Evolutionary conservation across 805 yeast genomes (phyloP), one percentile per base, ranked within the genome.

Genomic region (Candida yuanshanica): DNA sequence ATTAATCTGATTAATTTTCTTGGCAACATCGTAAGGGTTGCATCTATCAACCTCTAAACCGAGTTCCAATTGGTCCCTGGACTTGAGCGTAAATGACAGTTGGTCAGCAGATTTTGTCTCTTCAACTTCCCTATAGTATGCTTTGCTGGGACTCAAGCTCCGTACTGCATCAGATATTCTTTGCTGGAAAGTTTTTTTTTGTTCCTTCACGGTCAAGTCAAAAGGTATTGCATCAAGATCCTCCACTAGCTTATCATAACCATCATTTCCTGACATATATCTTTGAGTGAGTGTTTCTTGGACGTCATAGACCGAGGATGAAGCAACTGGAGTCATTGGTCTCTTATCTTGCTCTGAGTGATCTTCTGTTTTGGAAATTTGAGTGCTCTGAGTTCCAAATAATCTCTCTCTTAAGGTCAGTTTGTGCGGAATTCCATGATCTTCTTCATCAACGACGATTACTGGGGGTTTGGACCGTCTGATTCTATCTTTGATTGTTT

Each of bases 151-250:
- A 42, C 56, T 51, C 39, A 46, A 47, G 1, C 47, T 31, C 11
- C 42, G 48, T 10, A 51, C 32, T 12, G 37, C 37, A 23, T 45
- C 47, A 10, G 42, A 20, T 4, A 54, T 13, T 16, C 32, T 40
- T 16, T 35, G 17, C 11, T 48, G 38, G 5, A 51, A 9, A 2
- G 38, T n/a, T 7, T 46, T 36, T 5, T 23, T 6, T 4, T 46
- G 47, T 22, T 47, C 48, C 12, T 44, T 42, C 4, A 47, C 25
- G 0, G 44, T 34, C 17, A 56, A 43, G 16, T 47, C 49, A 22
- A 55, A 54, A 7, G 61, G 58, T 5, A 53, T 47, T 0, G 45
- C 41, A n/a, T 56, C 56, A 41, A 56, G 37, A 32, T 56, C 61
- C 4, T 43, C 44, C 35, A 52, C 41, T 33, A 56, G 37, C 12